phyloP scores from a whole-genome alignment of 108 stramenopile species.

The Nitzschia putrida region DNA sequence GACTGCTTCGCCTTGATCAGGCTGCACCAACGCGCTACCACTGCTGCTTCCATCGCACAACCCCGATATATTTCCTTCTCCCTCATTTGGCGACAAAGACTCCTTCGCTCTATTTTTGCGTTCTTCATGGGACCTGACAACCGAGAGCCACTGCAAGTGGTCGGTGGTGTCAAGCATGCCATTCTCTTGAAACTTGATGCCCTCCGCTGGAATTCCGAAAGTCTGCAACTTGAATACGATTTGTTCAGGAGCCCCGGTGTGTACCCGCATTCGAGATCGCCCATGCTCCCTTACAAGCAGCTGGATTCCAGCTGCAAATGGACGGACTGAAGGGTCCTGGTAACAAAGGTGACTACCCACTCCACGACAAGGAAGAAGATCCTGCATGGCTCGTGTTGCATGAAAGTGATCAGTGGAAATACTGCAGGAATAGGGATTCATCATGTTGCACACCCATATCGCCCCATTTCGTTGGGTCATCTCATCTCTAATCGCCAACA shows the following conservation, averaged over 20 bases:
- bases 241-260: conserved; percentile 11
- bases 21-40: not conserved
- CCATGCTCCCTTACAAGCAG: not conserved
- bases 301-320: conserved; percentile 1
- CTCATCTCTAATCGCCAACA: conserved; percentile 7
- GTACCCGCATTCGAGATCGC: conserved; percentile 13
- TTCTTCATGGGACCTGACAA: conserved; percentile 5
- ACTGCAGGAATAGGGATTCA: not conserved
- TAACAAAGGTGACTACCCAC: conserved; percentile 24
- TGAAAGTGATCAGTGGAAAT: not conserved
- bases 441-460: not conserved
- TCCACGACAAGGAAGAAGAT: conserved; percentile 2
- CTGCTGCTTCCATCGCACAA: not conserved
- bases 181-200: not conserved
- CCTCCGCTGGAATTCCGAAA: conserved; percentile 24
- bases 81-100: too few relatives aligned
- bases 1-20: not conserved
- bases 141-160: conserved; percentile 10
- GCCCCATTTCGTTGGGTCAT: conserved; percentile 26
- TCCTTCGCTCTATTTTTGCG: not conserved
- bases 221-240: conserved; percentile 26
- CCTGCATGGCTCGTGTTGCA: not conserved
- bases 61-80: not conserved
- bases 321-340: conserved; percentile 6
- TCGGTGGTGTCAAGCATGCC: conserved; percentile 2